Base-by-base conservation (phyloP, 2,329 filamentous ascomycete genomes). In the Alternaria sp. region DNA sequence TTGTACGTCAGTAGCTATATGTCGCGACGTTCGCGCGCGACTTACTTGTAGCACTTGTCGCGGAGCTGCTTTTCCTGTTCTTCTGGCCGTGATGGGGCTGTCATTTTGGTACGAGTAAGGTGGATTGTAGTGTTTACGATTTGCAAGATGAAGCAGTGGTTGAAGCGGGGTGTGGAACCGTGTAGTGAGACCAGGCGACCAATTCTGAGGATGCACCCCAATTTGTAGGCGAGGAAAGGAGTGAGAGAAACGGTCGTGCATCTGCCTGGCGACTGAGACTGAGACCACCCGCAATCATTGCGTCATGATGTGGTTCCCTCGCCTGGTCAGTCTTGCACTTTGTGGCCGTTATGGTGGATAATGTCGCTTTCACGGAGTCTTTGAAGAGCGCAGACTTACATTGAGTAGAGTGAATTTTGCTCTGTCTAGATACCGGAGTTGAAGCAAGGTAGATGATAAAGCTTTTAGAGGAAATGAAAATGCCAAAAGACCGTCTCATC, bases 241-340 rank as follows among this genome's bases (percentile, higher is more conserved):
- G 32, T 36, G 32, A 1, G 32, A 36, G 1, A n/a, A 2, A 1
- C 1, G 13, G 3, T 8, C 3, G 30, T 32, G 30, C 7, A 0
- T 36, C 2, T 36, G 13, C 30, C 30, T 36, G 0, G 30, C 30
- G 30, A 36, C 1, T 2, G 30, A 8, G 3, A 15, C 0, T 36
- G 30, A 5, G 1, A 6, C 5, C 28, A 30, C 28, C 1, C 28
- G 28, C 28, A 3, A 30, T 3, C 28, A 30, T 13, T 30, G 28
- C 28, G 28, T 30, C 21, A 21, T n/a, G n/a, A n/a, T n/a, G n/a
- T n/a, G n/a, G n/a, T n/a, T n/a, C n/a, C n/a, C n/a, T n/a, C n/a
- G n/a, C n/a, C n/a, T n/a, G n/a, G n/a, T n/a, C n/a, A n/a, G n/a
- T n/a, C n/a, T n/a, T n/a, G n/a, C n/a, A n/a, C n/a, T n/a, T n/a